Conservation (phyloP, 371 early-diverging fungal genomes). For the Mucor piriformis region DNA sequence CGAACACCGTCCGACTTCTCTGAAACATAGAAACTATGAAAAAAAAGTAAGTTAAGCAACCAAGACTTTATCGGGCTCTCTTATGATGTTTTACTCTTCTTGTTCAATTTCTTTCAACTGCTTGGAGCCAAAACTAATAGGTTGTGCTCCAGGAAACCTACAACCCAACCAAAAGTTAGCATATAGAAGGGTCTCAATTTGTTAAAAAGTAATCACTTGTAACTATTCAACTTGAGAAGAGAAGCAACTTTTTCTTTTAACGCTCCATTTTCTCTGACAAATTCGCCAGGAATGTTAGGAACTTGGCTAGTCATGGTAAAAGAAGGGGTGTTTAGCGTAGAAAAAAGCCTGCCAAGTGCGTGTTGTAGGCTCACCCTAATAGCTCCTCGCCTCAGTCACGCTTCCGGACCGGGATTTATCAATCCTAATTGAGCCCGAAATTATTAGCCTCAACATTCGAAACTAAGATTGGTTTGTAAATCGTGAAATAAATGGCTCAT, state of each 20-base stretch:
- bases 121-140: constrained; percentile 80
- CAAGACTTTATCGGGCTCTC: constrained; percentile 30
- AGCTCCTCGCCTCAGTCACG: too few species aligned
- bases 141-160: constrained; percentile 94
- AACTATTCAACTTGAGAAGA: constrained; percentile 38
- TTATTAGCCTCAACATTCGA: too few species aligned
- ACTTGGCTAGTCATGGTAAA: constrained; percentile 34
- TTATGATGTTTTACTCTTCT: constrained; percentile 68
- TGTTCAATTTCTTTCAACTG: constrained; percentile 74
- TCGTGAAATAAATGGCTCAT: too few species aligned
- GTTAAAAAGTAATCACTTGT: constrained; percentile 34
- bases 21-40: constrained; percentile 85
- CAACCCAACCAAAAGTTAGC: neutral
- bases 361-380: neutral
- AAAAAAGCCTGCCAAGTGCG: neutral
- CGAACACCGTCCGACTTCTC: constrained; percentile 99
- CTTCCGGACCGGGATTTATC: too few species aligned
- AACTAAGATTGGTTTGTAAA: too few species aligned
- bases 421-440: too few species aligned
- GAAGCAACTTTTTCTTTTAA: constrained; percentile 43
- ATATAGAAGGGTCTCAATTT: neutral
- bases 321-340: neutral
- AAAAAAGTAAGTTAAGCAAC: neutral
- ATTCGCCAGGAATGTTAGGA: constrained; percentile 53
- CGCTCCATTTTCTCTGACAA: constrained; percentile 32